These are phyloP conservation scores for Candida silvatica DNA, from an alignment of 805 yeast genomes.

Conservation along the genomic window DNA sequence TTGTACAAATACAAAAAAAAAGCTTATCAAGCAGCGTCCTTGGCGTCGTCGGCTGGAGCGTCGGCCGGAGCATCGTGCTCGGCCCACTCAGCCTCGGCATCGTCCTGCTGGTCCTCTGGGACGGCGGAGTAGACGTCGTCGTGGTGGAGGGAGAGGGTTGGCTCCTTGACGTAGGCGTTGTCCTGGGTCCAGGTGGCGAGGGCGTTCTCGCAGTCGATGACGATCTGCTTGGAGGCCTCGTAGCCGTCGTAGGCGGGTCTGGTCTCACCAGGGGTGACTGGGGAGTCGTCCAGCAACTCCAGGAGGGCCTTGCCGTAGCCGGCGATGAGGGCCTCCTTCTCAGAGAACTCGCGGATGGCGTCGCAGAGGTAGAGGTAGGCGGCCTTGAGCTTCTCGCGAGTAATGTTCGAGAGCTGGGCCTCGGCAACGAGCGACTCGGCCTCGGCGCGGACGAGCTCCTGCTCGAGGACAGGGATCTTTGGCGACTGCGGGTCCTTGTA, in stretches of 20 bases:
- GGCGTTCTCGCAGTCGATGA: conserved; percentile 93
- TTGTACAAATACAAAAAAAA: conserved; percentile 1
- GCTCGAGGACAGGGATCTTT: conserved; percentile 91
- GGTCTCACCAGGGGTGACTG: conserved; percentile 98
- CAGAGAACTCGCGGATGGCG: conserved; percentile 88
- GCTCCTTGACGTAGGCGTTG: conserved; percentile 81
- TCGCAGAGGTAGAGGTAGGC: conserved; percentile 96
- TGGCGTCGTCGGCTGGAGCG: neutral
- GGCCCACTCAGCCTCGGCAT: conserved; percentile 11
- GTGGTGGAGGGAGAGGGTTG: conserved; percentile 61
- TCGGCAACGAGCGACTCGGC: conserved; percentile 98
- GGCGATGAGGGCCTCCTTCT: conserved; percentile 93
- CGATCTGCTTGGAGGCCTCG: conserved; percentile 96
- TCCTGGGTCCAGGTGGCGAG: conserved; percentile 96
- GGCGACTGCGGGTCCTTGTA: conserved; percentile 98
- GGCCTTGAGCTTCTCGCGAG: conserved; percentile 96
- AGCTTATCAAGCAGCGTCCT: neutral
- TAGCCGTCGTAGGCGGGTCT: conserved; percentile 98
- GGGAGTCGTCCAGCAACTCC: conserved; percentile 92
- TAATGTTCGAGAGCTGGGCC: conserved; percentile 96
- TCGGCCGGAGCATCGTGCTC: conserved; percentile 7
- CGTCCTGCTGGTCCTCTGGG: conserved; percentile 41
- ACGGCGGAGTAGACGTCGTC: conserved; percentile 46
- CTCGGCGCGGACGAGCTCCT: conserved; percentile 97
- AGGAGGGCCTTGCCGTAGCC: conserved; percentile 97